Evolutionary conservation across 2,329 filamentous ascomycete genomes (phyloP), one percentile per base, ranked within the genome.

Genomic region (Penicillium paneum): DNA sequence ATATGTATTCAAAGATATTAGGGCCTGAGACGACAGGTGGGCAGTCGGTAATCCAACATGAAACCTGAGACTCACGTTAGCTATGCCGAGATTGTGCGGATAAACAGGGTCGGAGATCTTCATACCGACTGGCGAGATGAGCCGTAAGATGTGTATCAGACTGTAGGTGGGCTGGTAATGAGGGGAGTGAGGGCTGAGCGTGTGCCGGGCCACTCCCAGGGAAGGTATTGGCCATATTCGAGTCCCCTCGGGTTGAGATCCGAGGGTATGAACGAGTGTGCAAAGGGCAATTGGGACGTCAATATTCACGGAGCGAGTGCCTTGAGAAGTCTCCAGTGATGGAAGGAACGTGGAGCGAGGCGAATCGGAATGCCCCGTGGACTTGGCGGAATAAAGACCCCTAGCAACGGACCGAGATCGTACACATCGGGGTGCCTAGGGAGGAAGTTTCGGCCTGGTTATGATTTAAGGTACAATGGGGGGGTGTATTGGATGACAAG

Each of bases 1-100:
- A 73, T 96, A 97, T 19, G 92, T 99, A 78, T 99, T 99, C 61
- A 99, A 80, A 49, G 90, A 89, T 68, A 99, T 88, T 64, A 97
- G 82, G 45, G 88, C 94, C 71, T 97, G 92, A 0, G 91, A 96
- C 0, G 92, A 97, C 17, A 99, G 84, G 45, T 85, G 85, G 49
- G 94, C 91, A 0, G 92, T 96, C 10, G 94, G 91, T 55, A 94
- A 79, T 50, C 90, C 89, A 49, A 95, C 89, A 77, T 99, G 94
- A 74, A 96, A 99, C 50, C 93, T 91, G 10, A 17, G 72, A 84
- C 86, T 87, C 82, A 78, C 5, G 44, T 47, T 59, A 60, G 48
- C 50, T 43, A 56, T n/a, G 39, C 12, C 40, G 4, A 17, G 7
- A 39, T 26, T 10, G 11, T 15, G 35, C 11, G 8, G 15, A 31